Base-by-base conservation (phyloP, 352 stramenopile species). In the Globisporangium takayamanum region DNA sequence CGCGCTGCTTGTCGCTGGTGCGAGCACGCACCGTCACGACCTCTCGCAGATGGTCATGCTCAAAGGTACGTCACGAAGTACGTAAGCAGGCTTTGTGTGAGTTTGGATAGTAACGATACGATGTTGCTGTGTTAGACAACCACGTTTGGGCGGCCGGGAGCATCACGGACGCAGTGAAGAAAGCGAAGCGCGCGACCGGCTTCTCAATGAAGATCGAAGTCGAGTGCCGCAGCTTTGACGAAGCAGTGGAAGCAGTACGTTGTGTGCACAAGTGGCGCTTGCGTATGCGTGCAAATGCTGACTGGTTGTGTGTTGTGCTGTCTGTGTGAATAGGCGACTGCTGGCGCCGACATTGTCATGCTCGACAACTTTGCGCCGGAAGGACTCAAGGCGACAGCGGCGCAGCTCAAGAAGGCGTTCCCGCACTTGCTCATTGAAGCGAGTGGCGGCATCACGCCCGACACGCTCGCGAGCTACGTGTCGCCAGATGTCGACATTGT, bases 121-220 rank as follows among this genome's bases (percentile, higher is more conserved):
- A 5, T 39, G 33, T 0, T 12, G 33, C 33, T 10, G 2, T 26
- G 15, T 11, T 48, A 82, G 97, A 99, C 72, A 99, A 99, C 82
- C 97, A 99, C 78, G 90, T 99, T 47, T 99, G 96, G 94, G 83
- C 80, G 16, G 86, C 85, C 22, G 96, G 97, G 25, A 97, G 81
- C 66, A 99, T 99, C 72, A 96, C 84, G 47, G 91, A 92, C 26
- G 96, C 97, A 11, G 96, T 99, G 6, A 71, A 84, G 41, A 91
- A 92, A 55, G 97, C 97, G 26, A 84, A 96, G 60, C 68, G 73
- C 51, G 97, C 92, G 8, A 83, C 90, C 25, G 97, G 97, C 14
- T 99, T 99, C 76, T 98, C 85, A 30, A 97, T 98, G 83, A 99
- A 99, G 86, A 98, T 99, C 74, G 97, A 99, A 70, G 96, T 99